Percentiles rank a stretch among this genome's conserved stretches.
Evolutionary conservation across 768 basidiomycete species (phyloP).

Genomic region (Amanita muscaria): DNA sequence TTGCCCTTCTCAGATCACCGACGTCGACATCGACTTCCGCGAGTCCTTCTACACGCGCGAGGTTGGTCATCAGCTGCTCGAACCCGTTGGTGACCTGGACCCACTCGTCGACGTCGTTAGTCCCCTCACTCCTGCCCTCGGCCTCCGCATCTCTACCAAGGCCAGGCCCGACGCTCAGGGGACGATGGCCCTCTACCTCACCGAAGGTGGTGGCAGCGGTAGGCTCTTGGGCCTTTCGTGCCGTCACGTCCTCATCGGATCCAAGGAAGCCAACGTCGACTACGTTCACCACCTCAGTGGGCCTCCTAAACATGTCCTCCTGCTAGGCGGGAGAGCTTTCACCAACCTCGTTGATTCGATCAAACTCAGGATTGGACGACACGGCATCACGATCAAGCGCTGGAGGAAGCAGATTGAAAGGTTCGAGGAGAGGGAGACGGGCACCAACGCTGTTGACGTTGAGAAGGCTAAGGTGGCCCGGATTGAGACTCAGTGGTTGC

Average conservation of each 20-base stretch:
- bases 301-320: conserved; percentile 22
- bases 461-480: too few relatives aligned
- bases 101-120: conserved; percentile 21
- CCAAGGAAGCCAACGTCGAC: conserved; percentile 19
- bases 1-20: conserved; percentile 24
- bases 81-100: conserved; percentile 19
- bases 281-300: conserved; percentile 19
- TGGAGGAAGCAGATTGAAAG: conserved; percentile 17
- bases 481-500: conserved; percentile 9
- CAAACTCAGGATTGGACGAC: conserved; percentile 16
- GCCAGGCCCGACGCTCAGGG: conserved; percentile 23
- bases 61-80: conserved; percentile 22
- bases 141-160: conserved; percentile 25
- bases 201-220: conserved; percentile 22
- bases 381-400: conserved; percentile 14
- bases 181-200: conserved; percentile 26
- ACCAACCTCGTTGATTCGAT: conserved; percentile 21
- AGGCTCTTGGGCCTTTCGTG: conserved; percentile 21
- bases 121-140: conserved; percentile 26
- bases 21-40: conserved; percentile 26
- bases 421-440: conserved; percentile 12
- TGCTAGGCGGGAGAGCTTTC: conserved; percentile 22
- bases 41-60: conserved; percentile 20
- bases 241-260: conserved; percentile 21
- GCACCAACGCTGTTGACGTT: conserved; percentile 8